These are phyloP conservation scores for Diutina siamensis DNA, from an alignment of 1,139 yeast species.

Conservation along the genomic window DNA sequence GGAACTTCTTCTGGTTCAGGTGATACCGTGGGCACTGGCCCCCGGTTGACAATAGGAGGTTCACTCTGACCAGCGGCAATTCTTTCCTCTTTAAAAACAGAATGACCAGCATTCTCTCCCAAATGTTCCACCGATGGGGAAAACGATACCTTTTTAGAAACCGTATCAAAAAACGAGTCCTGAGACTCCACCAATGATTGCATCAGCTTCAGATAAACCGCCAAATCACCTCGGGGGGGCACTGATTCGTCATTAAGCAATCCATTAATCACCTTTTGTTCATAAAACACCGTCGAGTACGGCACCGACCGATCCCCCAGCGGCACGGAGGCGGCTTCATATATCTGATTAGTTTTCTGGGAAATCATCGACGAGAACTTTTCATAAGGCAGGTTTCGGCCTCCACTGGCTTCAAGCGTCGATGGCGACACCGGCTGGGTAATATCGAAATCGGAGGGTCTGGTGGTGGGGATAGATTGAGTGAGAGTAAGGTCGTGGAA, in stretches of 20 bases:
- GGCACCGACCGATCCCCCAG: neutral
- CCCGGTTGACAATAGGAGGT: neutral
- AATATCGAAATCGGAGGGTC: too few relatives aligned
- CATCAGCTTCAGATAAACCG: slow-evolving; percentile 5
- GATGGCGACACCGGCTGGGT: neutral
- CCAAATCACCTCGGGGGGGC: slow-evolving; percentile 5
- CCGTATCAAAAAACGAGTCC: neutral
- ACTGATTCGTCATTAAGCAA: neutral
- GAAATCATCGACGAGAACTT: slow-evolving; percentile 3
- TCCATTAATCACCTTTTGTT: neutral
- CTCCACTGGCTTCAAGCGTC: neutral
- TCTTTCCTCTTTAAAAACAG: neutral
- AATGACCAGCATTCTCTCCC: slow-evolving; percentile 2
- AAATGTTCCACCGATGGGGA: too few relatives aligned
- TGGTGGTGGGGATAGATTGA: too few relatives aligned
- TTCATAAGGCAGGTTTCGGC: neutral
- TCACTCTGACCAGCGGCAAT: neutral
- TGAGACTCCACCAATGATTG: neutral
- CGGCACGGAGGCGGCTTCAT: neutral
- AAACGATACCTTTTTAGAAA: neutral
- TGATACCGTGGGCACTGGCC: neutral
- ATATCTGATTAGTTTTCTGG: neutral
- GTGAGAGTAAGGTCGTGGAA: too few relatives aligned
- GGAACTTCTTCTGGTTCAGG: neutral
- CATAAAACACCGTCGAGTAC: neutral